These are phyloP conservation scores for Penicillium corylophilum DNA, from an alignment of 2,329 filamentous ascomycete species.

Conservation along the genomic window DNA sequence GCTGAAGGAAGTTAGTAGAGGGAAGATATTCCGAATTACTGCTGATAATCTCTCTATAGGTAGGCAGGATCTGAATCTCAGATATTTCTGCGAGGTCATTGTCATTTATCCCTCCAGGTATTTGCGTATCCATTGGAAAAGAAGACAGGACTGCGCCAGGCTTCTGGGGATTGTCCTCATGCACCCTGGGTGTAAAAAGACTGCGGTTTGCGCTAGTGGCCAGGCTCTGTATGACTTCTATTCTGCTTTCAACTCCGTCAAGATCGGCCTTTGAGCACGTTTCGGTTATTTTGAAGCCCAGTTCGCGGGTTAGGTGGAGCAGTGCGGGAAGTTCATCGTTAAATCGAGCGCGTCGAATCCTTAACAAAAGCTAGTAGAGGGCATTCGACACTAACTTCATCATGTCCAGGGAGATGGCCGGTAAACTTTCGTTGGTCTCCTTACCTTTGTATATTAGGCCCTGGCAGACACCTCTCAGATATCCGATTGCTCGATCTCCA, in stretches of 20 bases:
- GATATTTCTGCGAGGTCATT: conserved; percentile 13
- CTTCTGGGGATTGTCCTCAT: background rate
- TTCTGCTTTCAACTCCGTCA: conserved; percentile 7
- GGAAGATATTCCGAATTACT: conserved; percentile 9
- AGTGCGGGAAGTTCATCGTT: conserved; percentile 4
- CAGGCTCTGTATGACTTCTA: conserved; percentile 6
- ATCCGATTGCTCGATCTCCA: conserved; percentile 14
- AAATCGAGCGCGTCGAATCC: conserved; percentile 5
- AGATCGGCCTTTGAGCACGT: conserved; percentile 2
- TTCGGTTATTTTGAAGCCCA: background rate
- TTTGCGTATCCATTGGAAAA: conserved; percentile 11
- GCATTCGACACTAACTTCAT: conserved; percentile 7
- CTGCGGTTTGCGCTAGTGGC: background rate
- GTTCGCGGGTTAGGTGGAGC: background rate
- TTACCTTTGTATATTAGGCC: background rate
- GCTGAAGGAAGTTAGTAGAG: conserved; percentile 10
- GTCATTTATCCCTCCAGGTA: conserved; percentile 10
- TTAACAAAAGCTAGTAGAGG: conserved; percentile 6
- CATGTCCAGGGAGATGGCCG: background rate
- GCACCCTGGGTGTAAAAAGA: background rate
- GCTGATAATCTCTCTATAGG: conserved; percentile 7
- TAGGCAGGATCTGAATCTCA: conserved; percentile 5
- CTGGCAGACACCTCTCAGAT: conserved; percentile 2
- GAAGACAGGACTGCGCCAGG: background rate
- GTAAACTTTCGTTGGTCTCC: background rate